These are phyloP conservation scores for Moringa oleifera DNA, from an alignment of 345 rosid genomes.

Conservation along the genomic window DNA sequence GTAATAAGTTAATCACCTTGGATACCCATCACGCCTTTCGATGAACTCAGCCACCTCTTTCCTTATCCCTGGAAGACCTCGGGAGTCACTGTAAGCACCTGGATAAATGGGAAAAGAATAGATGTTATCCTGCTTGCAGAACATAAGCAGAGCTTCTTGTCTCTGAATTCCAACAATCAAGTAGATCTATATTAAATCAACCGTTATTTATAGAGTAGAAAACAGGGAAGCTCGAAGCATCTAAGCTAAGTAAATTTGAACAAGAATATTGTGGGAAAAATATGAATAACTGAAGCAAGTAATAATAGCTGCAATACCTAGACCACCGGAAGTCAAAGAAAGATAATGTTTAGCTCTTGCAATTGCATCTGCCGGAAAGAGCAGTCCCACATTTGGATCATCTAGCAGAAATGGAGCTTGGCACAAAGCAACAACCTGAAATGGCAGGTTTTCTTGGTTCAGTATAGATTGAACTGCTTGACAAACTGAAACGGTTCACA, in stretches of 20 bases:
- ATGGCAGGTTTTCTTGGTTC: conserved; percentile 18
- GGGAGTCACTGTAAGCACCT: conserved; percentile 99
- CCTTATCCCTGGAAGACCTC: conserved; percentile 85
- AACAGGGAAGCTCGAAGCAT: not conserved
- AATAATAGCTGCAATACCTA: conserved; percentile 47
- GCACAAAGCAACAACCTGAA: conserved; percentile 93
- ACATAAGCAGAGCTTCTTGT: not conserved
- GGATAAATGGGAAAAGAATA: conserved; percentile 10
- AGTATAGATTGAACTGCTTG: conserved; percentile 9
- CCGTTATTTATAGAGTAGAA: not conserved
- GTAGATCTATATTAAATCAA: not conserved
- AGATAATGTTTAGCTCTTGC: conserved; percentile 95
- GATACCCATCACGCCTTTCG: conserved; percentile 88
- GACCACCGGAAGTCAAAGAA: conserved; percentile 74
- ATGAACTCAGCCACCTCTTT: conserved; percentile 97
- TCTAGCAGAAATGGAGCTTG: conserved; percentile 97
- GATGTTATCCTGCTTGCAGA: not conserved
- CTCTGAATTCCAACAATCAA: not conserved
- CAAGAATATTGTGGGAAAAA: not conserved
- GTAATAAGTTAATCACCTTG: conserved; percentile 52
- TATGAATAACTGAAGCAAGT: not conserved
- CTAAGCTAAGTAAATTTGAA: not conserved
- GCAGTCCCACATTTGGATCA: conserved; percentile 85
- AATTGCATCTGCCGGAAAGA: conserved; percentile 96
- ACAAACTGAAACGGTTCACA: conserved; percentile 5